Conservation (phyloP, 495 filamentous ascomycete genomes). For the Bombardia bombarda region DNA sequence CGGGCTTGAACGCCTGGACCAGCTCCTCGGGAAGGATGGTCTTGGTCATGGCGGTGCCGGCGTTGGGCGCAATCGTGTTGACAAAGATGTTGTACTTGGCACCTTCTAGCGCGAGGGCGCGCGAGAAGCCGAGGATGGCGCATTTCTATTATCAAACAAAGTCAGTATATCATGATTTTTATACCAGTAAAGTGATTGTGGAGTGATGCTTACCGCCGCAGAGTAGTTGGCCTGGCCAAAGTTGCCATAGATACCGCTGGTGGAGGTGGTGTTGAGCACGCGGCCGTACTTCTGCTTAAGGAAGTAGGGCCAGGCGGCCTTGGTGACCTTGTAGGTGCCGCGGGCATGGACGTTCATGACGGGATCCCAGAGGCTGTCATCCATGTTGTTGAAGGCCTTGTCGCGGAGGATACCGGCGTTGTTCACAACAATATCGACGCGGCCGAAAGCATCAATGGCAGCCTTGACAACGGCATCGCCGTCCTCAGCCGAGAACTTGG, state of each 20-base stretch:
- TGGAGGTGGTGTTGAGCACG: constrained; percentile 92
- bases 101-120: constrained; percentile 87
- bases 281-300: constrained; percentile 98
- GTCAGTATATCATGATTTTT: constrained; percentile 3
- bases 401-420: constrained; percentile 96
- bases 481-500: constrained; percentile 91
- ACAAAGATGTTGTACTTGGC: constrained; percentile 97
- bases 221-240: constrained; percentile 99
- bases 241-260: constrained; percentile 97
- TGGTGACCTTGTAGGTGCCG: constrained; percentile 94
- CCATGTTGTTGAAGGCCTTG: constrained; percentile 98
- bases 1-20: constrained; percentile 98
- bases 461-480: constrained; percentile 87
- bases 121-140: constrained; percentile 91
- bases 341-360: constrained; percentile 89
- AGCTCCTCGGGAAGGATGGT: constrained; percentile 96
- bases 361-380: constrained; percentile 85
- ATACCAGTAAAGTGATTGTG: neutral
- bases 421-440: constrained; percentile 91
- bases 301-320: constrained; percentile 97
- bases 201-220: constrained; percentile 58
- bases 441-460: constrained; percentile 88
- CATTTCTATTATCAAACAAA: constrained; percentile 53
- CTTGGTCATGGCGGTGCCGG: constrained; percentile 90
- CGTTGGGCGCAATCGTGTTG: constrained; percentile 97